A percentile compares a stretch with the other conserved stretches of the same genome.
phyloP scores from a whole-genome alignment of 306 rosid genomes.

The Astragalus glycyphyllos region DNA sequence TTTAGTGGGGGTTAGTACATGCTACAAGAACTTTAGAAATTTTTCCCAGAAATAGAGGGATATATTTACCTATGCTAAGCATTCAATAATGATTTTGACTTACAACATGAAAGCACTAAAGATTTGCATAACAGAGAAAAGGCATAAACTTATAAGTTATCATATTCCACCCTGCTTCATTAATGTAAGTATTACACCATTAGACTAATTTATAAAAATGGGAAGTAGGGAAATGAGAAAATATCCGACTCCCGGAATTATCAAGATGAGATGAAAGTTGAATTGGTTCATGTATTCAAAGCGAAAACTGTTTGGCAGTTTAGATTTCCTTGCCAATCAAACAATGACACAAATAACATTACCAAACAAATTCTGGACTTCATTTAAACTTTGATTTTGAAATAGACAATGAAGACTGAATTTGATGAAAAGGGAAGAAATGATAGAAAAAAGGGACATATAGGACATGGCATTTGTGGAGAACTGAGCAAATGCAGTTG shows the following conservation, averaged over 20 bases:
- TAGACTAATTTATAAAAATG: neutral
- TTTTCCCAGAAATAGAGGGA: neutral
- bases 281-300: slow-evolving; percentile 1
- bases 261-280: neutral
- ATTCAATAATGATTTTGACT: neutral
- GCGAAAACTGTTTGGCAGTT: neutral
- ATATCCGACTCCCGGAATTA: neutral
- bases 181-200: neutral
- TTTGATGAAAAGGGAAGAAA: neutral
- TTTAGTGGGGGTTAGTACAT: neutral
- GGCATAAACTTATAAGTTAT: neutral
- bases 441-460: neutral
- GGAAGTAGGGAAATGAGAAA: neutral
- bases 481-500: neutral
- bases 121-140: neutral
- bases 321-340: neutral
- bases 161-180: neutral
- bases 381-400: neutral
- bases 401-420: neutral
- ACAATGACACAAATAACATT: neutral
- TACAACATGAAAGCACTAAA: neutral
- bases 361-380: neutral
- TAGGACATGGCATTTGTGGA: neutral
- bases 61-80: neutral
- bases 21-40: neutral